phyloP scores from a whole-genome alignment of 2,329 filamentous ascomycete genomes.

The Botryotinia globosa region DNA sequence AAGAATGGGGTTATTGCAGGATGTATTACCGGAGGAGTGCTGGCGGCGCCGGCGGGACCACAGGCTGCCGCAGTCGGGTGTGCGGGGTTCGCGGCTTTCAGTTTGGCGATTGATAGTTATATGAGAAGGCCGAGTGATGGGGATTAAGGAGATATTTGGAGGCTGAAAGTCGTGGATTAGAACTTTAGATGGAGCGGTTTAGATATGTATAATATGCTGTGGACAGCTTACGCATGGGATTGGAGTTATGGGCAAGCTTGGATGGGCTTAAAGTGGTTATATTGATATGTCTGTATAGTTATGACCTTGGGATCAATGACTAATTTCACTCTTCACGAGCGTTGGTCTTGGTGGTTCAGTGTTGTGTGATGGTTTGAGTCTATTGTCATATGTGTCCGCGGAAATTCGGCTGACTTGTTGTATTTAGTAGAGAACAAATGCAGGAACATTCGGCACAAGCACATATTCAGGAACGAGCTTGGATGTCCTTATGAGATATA shows the following conservation, averaged over 20 bases:
- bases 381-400: not conserved
- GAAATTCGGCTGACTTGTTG: not conserved
- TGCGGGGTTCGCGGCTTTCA: slow-evolving; percentile 90
- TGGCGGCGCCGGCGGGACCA: slow-evolving; percentile 84
- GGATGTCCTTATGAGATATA: not conserved
- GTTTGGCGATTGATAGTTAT: slow-evolving; percentile 85
- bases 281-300: slow-evolving; percentile 5
- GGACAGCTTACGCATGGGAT: slow-evolving; percentile 11
- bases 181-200: not conserved
- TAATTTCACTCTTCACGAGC: slow-evolving; percentile 8
- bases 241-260: slow-evolving; percentile 18
- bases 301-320: slow-evolving; percentile 7
- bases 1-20: slow-evolving; percentile 84
- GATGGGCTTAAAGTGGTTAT: slow-evolving; percentile 9
- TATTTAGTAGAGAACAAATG: not conserved
- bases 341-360: not conserved
- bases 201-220: slow-evolving; percentile 16
- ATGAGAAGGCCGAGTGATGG: slow-evolving; percentile 75
- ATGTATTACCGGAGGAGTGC: slow-evolving; percentile 84
- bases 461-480: not conserved
- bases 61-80: slow-evolving; percentile 86
- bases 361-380: not conserved
- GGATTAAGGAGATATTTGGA: slow-evolving; percentile 27
- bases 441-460: not conserved
- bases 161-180: not conserved